Percentiles rank a stretch among this genome's conserved stretches.
Conservation (phyloP, 768 basidiomycete species). For the Clavaria fumosa region DNA sequence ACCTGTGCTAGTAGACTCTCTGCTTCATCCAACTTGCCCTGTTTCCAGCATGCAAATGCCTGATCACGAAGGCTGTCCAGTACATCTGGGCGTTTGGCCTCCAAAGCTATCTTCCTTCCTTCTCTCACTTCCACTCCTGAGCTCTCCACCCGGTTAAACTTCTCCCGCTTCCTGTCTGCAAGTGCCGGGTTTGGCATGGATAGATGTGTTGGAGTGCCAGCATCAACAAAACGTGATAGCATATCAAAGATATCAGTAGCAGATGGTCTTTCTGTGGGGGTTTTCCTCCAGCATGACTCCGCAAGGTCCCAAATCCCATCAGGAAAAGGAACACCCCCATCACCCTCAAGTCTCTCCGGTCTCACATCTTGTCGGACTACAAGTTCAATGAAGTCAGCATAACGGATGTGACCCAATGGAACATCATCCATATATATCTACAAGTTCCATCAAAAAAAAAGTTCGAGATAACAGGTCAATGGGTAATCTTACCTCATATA, state of each 20-base stretch:
- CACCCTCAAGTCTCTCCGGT: neutral
- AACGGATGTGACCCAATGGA: constrained; percentile 6
- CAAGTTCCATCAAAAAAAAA: neutral
- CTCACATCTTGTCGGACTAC: constrained; percentile 3
- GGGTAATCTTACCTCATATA: constrained; percentile 10
- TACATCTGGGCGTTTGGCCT: too few relatives aligned
- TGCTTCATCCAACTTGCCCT: too few relatives aligned
- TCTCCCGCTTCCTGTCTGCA: too few relatives aligned
- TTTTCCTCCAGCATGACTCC: constrained; percentile 1
- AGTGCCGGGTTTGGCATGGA: too few relatives aligned
- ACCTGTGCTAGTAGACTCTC: too few relatives aligned
- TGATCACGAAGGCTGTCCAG: too few relatives aligned
- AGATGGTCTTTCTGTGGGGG: neutral
- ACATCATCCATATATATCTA: constrained; percentile 8
- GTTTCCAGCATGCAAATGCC: too few relatives aligned
- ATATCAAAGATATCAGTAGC: neutral
- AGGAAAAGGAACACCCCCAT: neutral
- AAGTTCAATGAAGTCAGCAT: constrained; percentile 7
- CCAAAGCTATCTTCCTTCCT: too few relatives aligned
- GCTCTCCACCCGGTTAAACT: too few relatives aligned
- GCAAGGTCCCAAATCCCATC: neutral
- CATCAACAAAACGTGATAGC: neutral
- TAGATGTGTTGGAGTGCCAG: too few relatives aligned
- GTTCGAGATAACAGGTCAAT: neutral
- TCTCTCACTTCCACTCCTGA: too few relatives aligned